Evolutionary conservation across 768 basidiomycete genomes (phyloP).

Genomic region (Dictyophora rubrovolvata): DNA sequence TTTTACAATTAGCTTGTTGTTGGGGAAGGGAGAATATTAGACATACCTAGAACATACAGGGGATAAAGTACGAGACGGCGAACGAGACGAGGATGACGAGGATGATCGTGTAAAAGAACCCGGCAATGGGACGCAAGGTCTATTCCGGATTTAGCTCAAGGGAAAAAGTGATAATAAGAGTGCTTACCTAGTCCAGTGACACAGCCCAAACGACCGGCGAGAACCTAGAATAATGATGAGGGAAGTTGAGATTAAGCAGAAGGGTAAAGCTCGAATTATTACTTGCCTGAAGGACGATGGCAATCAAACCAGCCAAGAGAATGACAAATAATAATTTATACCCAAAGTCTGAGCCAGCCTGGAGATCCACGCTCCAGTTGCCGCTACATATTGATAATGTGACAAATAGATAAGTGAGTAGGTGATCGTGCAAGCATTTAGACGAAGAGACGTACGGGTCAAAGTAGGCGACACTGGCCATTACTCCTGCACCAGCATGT

Average conservation of each 20-base stretch:
- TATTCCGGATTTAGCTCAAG: constrained; percentile 19
- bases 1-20: constrained; percentile 4
- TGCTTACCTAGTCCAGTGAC: constrained; percentile 67
- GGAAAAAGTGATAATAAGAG: constrained; percentile 25
- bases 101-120: constrained; percentile 52
- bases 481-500: constrained; percentile 75
- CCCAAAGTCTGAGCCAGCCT: constrained; percentile 77
- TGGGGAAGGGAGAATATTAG: background rate
- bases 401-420: background rate
- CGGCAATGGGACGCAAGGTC: constrained; percentile 59
- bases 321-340: constrained; percentile 83
- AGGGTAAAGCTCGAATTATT: background rate
- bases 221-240: constrained; percentile 34
- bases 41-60: constrained; percentile 36
- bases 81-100: constrained; percentile 43
- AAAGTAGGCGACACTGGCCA: constrained; percentile 84
- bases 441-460: constrained; percentile 52
- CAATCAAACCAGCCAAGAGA: constrained; percentile 71
- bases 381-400: constrained; percentile 33
- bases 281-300: constrained; percentile 69
- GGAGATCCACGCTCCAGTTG: constrained; percentile 86
- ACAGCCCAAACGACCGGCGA: constrained; percentile 72
- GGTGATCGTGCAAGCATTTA: too few species aligned
- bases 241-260: background rate
- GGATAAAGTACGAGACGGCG: constrained; percentile 57